Evolutionary conservation across 768 basidiomycete species (phyloP), one percentile per base, ranked within the genome.

Genomic region (Russula sp.): DNA sequence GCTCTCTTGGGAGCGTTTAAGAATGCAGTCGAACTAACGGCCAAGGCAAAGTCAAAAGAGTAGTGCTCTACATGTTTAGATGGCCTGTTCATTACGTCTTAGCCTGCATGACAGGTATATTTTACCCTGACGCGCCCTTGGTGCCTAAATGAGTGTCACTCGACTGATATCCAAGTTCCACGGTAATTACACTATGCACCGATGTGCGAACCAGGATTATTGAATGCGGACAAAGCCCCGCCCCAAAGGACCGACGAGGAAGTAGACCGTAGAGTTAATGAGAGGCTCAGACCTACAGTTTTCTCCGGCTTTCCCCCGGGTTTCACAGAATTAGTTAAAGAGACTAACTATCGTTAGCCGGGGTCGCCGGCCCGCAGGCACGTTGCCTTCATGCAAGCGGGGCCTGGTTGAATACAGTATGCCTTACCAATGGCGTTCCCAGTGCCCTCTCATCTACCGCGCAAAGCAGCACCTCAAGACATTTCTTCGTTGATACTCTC

Each of bases 1-100:
- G 94, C 94, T 0, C 75, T 99, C 64, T 77, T 98, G 4, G 94
- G 90, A 4, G 89, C 89, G 6, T 96, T 98, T 79, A 99, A 99
- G 74, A 88, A 91, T 65, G 85, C 91, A 0, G 90, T 97, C 7
- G 92, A 96, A 71, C 71, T 92, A 52, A 81, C 86, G 32, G 76
- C 82, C 18, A 85, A 81, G 27, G 58, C 62, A 50, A 62, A 66
- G 54, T 55, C 65, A 60, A 62, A 58, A 56, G 63, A 59, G 54
- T 64, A 64, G 63, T 44, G 42, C 34, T 31, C 31, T 59, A 55
- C 48, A 42, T 51, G 48, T 55, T 62, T 58, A 64, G 57, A 27
- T 48, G 9, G 39, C 47, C 37, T 54, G 47, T 63, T 59, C 45
- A 59, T 57, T 58, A 47, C 39, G 7, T 62, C 49, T 45, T 16